Evolutionary conservation across 1,284 basidiomycete species (phyloP), one percentile per base, ranked within the genome.

Genomic region (Apiotrichum mycotoxinovorans): DNA sequence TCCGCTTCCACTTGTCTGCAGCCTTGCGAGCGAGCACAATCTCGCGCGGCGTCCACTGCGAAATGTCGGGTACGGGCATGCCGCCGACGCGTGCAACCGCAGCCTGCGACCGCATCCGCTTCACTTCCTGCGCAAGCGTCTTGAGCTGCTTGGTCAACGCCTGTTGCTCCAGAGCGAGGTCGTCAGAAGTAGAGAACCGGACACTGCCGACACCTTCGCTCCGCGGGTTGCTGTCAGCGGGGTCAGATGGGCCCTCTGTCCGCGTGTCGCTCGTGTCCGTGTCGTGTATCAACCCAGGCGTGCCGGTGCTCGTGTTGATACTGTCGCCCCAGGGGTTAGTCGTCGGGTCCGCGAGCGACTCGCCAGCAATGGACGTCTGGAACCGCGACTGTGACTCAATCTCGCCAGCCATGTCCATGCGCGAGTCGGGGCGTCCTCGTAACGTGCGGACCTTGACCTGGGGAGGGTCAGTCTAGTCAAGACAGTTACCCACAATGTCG

Each of bases 101-200:
- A 3, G 89, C 85, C 38, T 90, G 83, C 14, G 89, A 86, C 64
- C 89, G 81, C 43, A 92, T 80, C 30, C 89, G 83, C 73, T 83
- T 88, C 83, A 96, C 89, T 72, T 92, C 89, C 50, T 80, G 82
- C 60, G 88, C 87, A 54, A 96, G 85, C 40, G 88, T 79, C 68
- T 83, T 83, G 53, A 96, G 80, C 73, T 94, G 90, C 61, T 87
- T 85, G 64, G 93, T 86, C 86, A 95, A 88, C 74, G 92, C 87
- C 48, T 89, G 87, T 78, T 91, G 93, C 78, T 96, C 91, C 30
- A 86, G 84, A 64, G 87, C 87, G 48, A 90, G 75, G 72, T 93
- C 90, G 64, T 91, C 89, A 18, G 33, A 9, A 17, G 8, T 2
- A 1, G 86, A 12, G 38, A 48, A 20, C 30, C 38, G 27, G 35